Evolutionary conservation across 164 flowering plant genomes (phyloP), one percentile per base, ranked within the genome.

Genomic region (Dillenia turbinata): DNA sequence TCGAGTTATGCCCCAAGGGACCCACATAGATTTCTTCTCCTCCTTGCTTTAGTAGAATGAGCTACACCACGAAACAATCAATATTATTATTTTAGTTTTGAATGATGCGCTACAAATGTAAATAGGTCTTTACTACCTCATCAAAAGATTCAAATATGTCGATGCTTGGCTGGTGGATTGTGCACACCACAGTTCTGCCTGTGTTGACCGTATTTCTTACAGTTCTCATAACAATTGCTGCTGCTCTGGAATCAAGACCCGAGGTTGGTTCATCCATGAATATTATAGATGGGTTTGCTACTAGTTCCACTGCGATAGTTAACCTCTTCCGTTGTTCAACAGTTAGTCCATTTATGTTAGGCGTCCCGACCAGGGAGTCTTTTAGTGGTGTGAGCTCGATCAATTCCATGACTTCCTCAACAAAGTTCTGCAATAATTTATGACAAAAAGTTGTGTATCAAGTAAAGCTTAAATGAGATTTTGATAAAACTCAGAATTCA

Each of bases 211-310:
- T 94, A 81, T 89, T 94, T 47, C 99, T 80, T 22, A 94, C 97
- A 10, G 97, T 78, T 62, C 96, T 81, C 97, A 94, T 94, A 11
- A 91, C 99, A 68, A 94, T 94, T n/a, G 97, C 99, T 40, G 99
- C 97, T 13, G 99, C 97, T 65, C 99, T 75, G 10, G 99, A 97
- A 75, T 94, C 99, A 44, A 94, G 91, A 19, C 99, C 99, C 0
- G 99, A 89, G 26, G 99, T 94, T 44, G 98, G 98, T 66, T 94
- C 98, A 64, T 94, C 98, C 98, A 91, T 91, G 80, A 94, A 94
- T 52, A 91, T 87, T 69, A 94, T 91, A 9, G 99, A 91, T 40
- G 99, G 99, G 67, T 94, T 94, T 1, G 99, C 99, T 49, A 94
- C 99, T 17, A 94, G 93, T 66, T 94, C 97, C 33, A 94, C 97